Evolutionary conservation across 2,329 filamentous ascomycete genomes (phyloP).

Genomic region (Bipolaris bicolor): DNA sequence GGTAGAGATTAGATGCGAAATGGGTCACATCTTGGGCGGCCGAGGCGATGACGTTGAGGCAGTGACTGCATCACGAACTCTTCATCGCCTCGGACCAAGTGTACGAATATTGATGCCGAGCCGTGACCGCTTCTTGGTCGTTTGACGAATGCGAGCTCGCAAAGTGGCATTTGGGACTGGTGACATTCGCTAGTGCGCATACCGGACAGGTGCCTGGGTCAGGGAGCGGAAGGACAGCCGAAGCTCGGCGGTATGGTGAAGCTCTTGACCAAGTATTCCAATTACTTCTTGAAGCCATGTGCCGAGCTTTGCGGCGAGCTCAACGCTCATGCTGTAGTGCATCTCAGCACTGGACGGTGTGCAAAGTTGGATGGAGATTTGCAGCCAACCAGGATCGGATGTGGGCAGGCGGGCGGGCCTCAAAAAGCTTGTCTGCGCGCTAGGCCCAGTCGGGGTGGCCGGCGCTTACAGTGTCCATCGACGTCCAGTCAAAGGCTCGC

Average conservation of each 20-base stretch:
- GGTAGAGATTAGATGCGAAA: constrained; percentile 16
- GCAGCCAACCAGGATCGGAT: constrained; percentile 22
- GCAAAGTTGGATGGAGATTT: constrained; percentile 13
- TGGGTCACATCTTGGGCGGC: constrained; percentile 10
- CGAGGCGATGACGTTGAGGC: constrained; percentile 16
- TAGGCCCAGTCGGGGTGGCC: constrained; percentile 22
- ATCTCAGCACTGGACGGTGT: constrained; percentile 6
- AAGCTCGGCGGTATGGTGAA: constrained; percentile 4
- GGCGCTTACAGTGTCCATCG: constrained; percentile 25
- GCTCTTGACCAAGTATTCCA: constrained; percentile 4
- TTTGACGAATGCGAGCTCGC: constrained; percentile 12
- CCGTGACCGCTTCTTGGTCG: constrained; percentile 9
- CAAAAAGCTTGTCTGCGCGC: constrained; percentile 26
- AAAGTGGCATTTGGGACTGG: constrained; percentile 4
- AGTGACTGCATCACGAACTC: constrained; percentile 4
- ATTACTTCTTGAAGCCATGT: background rate
- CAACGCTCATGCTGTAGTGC: constrained; percentile 11
- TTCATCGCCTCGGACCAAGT: background rate
- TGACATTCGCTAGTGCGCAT: background rate
- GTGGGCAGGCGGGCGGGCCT: constrained; percentile 14
- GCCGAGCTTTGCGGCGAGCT: constrained; percentile 14
- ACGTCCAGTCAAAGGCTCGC: constrained; percentile 27
- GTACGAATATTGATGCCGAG: constrained; percentile 7
- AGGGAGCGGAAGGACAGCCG: background rate
- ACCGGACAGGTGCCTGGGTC: background rate